phyloP scores from a whole-genome alignment of 495 filamentous ascomycete species.

The Xylaria acuta region DNA sequence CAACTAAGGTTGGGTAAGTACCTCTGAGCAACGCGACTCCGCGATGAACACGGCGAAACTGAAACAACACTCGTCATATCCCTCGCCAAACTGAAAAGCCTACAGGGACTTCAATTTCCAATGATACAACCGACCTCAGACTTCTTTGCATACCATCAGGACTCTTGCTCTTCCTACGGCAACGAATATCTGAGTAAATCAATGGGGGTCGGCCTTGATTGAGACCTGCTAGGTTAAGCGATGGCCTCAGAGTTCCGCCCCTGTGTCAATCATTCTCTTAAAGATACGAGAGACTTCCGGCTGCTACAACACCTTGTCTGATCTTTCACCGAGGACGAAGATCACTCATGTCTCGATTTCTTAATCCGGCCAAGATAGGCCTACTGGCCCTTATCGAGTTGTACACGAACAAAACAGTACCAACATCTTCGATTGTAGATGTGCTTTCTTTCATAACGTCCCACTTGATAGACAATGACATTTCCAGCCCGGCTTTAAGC shows the following conservation, averaged over 20 bases:
- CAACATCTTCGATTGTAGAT: constrained; percentile 77
- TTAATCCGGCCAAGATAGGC: constrained; percentile 85
- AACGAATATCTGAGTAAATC: not conserved
- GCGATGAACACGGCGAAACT: constrained; percentile 1
- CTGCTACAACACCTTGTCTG: not conserved
- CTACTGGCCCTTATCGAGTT: constrained; percentile 80
- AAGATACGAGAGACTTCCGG: not conserved
- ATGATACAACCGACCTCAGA: not conserved
- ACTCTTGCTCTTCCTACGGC: not conserved
- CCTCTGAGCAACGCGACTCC: not conserved
- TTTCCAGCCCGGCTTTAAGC: constrained; percentile 22
- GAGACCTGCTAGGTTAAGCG: constrained; percentile 1
- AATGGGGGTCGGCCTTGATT: not conserved
- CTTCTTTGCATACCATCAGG: not conserved
- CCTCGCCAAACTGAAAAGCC: not conserved
- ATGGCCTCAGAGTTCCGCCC: constrained; percentile 2
- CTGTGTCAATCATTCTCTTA: not conserved
- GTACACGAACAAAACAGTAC: constrained; percentile 76
- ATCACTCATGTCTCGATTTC: constrained; percentile 71
- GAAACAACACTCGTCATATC: not conserved
- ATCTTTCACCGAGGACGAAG: not conserved
- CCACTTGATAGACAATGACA: constrained; percentile 64
- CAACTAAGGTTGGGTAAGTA: too few species aligned
- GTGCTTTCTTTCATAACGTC: constrained; percentile 85
- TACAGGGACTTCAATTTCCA: not conserved